Conservation (phyloP, 2,329 filamentous ascomycete genomes). For the Geoglossum cookeanum region DNA sequence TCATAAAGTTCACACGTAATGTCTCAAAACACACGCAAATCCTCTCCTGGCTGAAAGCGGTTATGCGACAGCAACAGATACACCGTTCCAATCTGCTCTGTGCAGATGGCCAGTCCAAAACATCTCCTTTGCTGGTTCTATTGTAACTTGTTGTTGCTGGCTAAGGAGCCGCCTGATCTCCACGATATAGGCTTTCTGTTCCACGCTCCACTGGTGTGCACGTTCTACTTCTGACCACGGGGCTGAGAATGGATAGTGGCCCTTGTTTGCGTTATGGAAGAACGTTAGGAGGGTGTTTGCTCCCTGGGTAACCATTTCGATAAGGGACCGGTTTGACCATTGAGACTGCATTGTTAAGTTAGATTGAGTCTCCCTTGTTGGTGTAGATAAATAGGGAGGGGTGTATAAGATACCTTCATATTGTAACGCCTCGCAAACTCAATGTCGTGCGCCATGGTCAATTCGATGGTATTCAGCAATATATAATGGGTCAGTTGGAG, state of each 20-base stretch:
- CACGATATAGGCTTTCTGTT: background rate
- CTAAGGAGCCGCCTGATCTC: background rate
- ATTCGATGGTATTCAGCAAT: background rate
- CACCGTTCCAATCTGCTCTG: background rate
- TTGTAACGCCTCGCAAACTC: background rate
- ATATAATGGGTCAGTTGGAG: background rate
- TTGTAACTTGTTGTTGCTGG: background rate
- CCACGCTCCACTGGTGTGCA: background rate
- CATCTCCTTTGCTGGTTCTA: background rate
- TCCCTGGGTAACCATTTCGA: background rate
- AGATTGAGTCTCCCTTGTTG: too few relatives aligned
- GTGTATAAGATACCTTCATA: background rate
- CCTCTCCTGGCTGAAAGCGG: too few relatives aligned
- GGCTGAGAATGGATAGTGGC: background rate
- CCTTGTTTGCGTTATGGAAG: background rate
- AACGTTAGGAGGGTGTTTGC: background rate
- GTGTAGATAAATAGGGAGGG: background rate
- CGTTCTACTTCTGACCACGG: background rate
- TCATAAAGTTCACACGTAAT: too few relatives aligned
- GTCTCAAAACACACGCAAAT: too few relatives aligned
- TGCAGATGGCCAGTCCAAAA: background rate
- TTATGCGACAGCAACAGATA: background rate
- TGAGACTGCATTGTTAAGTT: too few relatives aligned
- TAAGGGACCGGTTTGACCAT: background rate
- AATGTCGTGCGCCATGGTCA: constrained; percentile 1